Evolutionary conservation across 2,329 filamentous ascomycete species (phyloP).

Genomic region (Hypomyces perniciosus): DNA sequence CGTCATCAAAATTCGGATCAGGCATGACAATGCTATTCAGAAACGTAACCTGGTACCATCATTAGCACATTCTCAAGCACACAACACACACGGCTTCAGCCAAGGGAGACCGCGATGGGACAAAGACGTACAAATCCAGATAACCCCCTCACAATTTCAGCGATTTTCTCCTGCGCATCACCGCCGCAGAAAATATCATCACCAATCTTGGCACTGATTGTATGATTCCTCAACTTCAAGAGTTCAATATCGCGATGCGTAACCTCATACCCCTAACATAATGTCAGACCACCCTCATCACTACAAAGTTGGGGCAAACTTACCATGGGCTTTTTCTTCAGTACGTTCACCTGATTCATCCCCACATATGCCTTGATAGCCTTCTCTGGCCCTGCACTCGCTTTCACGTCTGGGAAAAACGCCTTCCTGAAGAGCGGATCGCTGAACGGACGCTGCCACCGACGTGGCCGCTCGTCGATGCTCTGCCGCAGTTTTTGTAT

Average conservation of each 20-base stretch:
- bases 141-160: constrained; percentile 59
- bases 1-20: constrained; percentile 46
- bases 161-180: constrained; percentile 59
- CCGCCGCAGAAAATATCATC: constrained; percentile 59
- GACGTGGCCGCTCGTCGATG: constrained; percentile 66
- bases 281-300: background rate
- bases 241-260: constrained; percentile 76
- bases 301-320: constrained; percentile 20
- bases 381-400: constrained; percentile 37
- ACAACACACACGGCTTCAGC: constrained; percentile 47
- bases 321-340: constrained; percentile 85
- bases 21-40: constrained; percentile 70
- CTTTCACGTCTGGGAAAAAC: constrained; percentile 50
- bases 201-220: constrained; percentile 58
- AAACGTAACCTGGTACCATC: constrained; percentile 56
- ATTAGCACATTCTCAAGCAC: background rate
- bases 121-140: constrained; percentile 62
- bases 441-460: constrained; percentile 62
- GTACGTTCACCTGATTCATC: constrained; percentile 64
- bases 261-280: constrained; percentile 60
- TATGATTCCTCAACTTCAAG: constrained; percentile 74
- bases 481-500: constrained; percentile 63
- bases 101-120: background rate
- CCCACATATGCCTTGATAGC: constrained; percentile 64
- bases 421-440: constrained; percentile 54